These are phyloP conservation scores for Mycotypha africana DNA, from an alignment of 371 early-diverging fungal genomes.

Conservation along the genomic window DNA sequence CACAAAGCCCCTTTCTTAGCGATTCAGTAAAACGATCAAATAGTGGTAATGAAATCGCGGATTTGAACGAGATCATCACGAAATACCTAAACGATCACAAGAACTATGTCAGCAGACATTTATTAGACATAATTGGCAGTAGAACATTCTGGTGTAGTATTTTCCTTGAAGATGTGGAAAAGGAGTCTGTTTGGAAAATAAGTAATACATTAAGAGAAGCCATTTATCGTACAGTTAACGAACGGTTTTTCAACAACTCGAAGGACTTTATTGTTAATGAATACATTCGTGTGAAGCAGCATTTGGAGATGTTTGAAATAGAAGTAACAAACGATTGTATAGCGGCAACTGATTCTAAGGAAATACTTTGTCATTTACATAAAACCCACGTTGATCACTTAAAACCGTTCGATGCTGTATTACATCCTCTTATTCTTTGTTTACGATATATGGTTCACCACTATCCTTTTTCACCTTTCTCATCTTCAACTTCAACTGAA, in stretches of 20 bases:
- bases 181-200: conserved; percentile 41
- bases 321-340: neutral
- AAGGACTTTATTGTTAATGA: conserved; percentile 12
- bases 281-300: conserved; percentile 32
- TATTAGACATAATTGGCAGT: conserved; percentile 39
- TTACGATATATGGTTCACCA: conserved; percentile 28
- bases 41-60: neutral
- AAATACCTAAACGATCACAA: neutral
- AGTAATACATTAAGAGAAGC: conserved; percentile 41
- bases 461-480: conserved; percentile 1
- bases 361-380: conserved; percentile 2
- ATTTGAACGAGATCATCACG: neutral
- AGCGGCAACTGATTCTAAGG: neutral
- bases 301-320: conserved; percentile 12
- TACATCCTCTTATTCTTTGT: conserved; percentile 23
- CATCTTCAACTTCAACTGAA: neutral
- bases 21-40: neutral
- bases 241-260: neutral
- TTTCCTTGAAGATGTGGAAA: conserved; percentile 49
- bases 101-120: conserved; percentile 21
- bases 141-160: conserved; percentile 49
- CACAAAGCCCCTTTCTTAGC: conserved; percentile 6
- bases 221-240: conserved; percentile 28
- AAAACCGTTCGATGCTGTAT: neutral
- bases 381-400: neutral